Conservation (phyloP, 768 basidiomycete genomes). For the Termitomyces sp. region DNA sequence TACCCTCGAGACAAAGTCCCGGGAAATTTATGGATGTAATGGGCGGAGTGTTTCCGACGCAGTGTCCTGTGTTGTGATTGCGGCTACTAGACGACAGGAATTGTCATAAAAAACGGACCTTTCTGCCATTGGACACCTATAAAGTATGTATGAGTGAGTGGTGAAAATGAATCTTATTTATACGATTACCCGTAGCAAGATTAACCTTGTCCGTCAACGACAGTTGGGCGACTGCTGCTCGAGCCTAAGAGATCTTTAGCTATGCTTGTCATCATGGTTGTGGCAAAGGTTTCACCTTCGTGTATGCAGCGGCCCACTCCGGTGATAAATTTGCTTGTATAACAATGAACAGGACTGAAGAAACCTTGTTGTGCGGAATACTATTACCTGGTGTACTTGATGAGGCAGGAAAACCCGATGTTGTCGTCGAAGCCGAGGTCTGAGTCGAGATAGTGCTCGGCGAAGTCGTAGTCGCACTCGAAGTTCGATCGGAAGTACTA, state of each 20-base stretch:
- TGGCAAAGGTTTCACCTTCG: slow-evolving; percentile 36
- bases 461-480: slow-evolving; percentile 24
- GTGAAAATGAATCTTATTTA: neutral
- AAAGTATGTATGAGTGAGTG: neutral
- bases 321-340: slow-evolving; percentile 41
- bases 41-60: slow-evolving; percentile 51
- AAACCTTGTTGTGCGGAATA: neutral
- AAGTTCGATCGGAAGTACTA: slow-evolving; percentile 3
- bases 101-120: slow-evolving; percentile 19
- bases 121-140: slow-evolving; percentile 44
- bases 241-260: slow-evolving; percentile 34
- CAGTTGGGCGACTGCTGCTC: slow-evolving; percentile 46
- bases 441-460: slow-evolving; percentile 11
- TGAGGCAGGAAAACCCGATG: slow-evolving; percentile 21
- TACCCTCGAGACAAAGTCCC: slow-evolving; percentile 50
- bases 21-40: slow-evolving; percentile 47
- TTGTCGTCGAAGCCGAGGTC: slow-evolving; percentile 23
- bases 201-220: slow-evolving; percentile 57
- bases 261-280: neutral
- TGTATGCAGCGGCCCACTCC: slow-evolving; percentile 53
- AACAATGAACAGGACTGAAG: neutral
- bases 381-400: slow-evolving; percentile 23
- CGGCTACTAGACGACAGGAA: neutral
- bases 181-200: slow-evolving; percentile 46
- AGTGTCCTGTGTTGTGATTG: slow-evolving; percentile 30